These are phyloP conservation scores for Chaetomium strumarium DNA, from an alignment of 2,329 filamentous ascomycete genomes.

Conservation along the genomic window DNA sequence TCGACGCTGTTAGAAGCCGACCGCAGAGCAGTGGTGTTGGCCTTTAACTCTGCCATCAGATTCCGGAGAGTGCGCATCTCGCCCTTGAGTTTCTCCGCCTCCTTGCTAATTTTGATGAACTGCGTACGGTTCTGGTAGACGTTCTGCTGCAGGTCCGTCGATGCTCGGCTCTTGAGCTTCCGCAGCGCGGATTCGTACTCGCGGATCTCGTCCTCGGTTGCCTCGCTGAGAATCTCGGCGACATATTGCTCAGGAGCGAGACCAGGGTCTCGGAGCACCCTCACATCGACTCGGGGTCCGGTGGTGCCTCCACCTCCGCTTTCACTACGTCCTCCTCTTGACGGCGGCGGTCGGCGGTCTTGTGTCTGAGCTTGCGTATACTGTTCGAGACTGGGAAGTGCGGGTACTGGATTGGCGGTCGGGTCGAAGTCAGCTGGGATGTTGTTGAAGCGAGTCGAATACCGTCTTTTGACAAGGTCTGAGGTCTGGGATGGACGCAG, in stretches of 20 bases:
- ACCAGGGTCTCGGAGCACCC: constrained; percentile 72
- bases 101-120: constrained; percentile 99
- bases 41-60: constrained; percentile 87
- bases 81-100: constrained; percentile 93
- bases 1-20: constrained; percentile 50
- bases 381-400: constrained; percentile 53
- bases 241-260: constrained; percentile 76
- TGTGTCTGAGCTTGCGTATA: constrained; percentile 44
- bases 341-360: constrained; percentile 45
- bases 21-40: constrained; percentile 62
- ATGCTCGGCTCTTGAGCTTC: constrained; percentile 71
- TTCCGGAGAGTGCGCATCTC: constrained; percentile 90
- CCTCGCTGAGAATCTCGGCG: constrained; percentile 68
- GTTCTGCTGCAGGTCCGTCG: constrained; percentile 84
- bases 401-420: constrained; percentile 67
- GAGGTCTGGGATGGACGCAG: constrained; percentile 44
- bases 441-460: constrained; percentile 87
- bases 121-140: constrained; percentile 96
- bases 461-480: constrained; percentile 88
- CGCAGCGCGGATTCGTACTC: constrained; percentile 72
- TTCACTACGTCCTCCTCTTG: constrained; percentile 41
- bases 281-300: constrained; percentile 63
- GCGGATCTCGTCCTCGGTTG: constrained; percentile 79
- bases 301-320: constrained; percentile 29
- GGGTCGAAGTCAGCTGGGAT: constrained; percentile 63